Percentiles rank a stretch among this genome's conserved stretches.
phyloP scores from a whole-genome alignment of 2,329 filamentous ascomycete genomes.

The Tolypocladium amazonense region DNA sequence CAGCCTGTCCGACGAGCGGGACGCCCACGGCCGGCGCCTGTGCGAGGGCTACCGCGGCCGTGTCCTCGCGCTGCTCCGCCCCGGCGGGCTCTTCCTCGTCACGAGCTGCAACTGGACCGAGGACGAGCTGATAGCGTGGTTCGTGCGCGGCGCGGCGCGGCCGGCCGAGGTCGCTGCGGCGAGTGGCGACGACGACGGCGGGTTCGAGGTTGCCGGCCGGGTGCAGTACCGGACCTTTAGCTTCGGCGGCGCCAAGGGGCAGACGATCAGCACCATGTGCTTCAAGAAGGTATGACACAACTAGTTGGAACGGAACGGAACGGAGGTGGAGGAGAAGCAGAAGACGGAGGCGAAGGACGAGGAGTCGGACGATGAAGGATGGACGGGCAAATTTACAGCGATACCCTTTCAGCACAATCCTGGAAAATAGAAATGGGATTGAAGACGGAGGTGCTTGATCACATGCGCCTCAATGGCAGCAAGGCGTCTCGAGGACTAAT shows the following conservation, averaged over 20 bases:
- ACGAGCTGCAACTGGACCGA: constrained; percentile 99
- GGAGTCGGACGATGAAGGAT: no score
- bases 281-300: constrained; percentile 43
- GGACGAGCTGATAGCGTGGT: constrained; percentile 72
- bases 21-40: constrained; percentile 44
- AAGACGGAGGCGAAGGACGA: no score
- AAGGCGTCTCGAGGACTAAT: background rate
- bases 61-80: constrained; percentile 57
- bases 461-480: background rate
- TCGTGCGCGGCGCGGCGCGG: constrained; percentile 30
- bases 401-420: background rate
- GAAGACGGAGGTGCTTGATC: background rate
- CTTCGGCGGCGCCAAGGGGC: constrained; percentile 81
- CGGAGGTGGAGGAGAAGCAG: background rate
- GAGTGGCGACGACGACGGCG: constrained; percentile 12
- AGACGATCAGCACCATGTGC: constrained; percentile 79
- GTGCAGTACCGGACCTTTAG: constrained; percentile 79
- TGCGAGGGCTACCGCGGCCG: constrained; percentile 66
- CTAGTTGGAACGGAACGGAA: background rate
- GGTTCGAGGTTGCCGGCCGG: constrained; percentile 51
- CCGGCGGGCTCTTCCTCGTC: constrained; percentile 65
- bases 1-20: constrained; percentile 53
- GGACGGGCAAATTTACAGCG: background rate
- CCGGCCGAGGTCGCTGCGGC: background rate
- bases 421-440: background rate